Conservation (phyloP, 306 rosid species). For the Hippophae rhamnoides region DNA sequence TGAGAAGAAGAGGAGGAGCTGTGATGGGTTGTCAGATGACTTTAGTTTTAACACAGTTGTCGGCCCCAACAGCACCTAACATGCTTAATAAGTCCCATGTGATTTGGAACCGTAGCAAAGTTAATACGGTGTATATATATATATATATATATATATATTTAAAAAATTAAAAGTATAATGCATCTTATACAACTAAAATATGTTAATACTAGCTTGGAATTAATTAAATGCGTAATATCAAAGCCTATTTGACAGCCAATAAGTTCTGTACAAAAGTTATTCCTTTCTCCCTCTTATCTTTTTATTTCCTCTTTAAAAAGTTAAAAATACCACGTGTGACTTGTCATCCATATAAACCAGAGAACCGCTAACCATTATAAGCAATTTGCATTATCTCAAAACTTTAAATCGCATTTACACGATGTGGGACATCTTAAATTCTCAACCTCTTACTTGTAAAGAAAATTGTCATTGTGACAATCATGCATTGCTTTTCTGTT, state of each 20-base stretch:
- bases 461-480: not conserved
- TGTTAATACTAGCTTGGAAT: not conserved
- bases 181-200: not conserved
- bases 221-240: too few species aligned
- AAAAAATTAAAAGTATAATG: not conserved
- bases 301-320: not conserved
- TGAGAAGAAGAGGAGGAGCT: not conserved
- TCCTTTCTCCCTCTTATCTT: not conserved
- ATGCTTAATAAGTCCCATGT: conserved; percentile 34
- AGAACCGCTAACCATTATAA: not conserved
- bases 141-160: too few species aligned
- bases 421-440: conserved; percentile 8
- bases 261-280: not conserved
- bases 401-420: conserved; percentile 14
- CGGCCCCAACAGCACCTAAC: conserved; percentile 24
- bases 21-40: conserved; percentile 19
- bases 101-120: conserved; percentile 21
- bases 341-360: not conserved
- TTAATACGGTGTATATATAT: not conserved
- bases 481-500: not conserved
- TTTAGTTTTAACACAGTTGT: conserved; percentile 23
- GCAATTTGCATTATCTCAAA: not conserved
- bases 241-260: conserved; percentile 10
- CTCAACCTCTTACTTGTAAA: conserved; percentile 7
- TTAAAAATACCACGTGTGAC: not conserved